Base-by-base conservation (phyloP, 1,284 basidiomycete genomes). In the Macrocybe sp. region DNA sequence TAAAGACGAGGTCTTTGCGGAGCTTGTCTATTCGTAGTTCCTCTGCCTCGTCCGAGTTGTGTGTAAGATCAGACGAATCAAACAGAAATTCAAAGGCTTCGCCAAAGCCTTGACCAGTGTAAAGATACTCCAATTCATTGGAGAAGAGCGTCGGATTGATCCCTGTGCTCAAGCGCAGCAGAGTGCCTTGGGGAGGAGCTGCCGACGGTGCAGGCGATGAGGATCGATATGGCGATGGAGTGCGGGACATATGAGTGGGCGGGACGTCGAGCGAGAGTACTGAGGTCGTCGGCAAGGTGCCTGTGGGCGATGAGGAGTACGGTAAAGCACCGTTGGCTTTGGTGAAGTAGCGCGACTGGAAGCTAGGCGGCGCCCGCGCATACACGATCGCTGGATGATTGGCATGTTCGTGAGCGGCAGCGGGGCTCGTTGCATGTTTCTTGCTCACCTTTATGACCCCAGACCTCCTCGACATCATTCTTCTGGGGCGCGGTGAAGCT, bases 61-160 rank as follows among this genome's bases (percentile, higher is more conserved):
- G 70, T 5, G 69, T 70, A 12, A 71, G 69, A 42, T 82, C 79
- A 7, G 77, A 72, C 33, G 83, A 78, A 54, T 92, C 90, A 58
- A 89, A 91, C 11, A 95, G 79, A 68, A 94, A 93, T 55, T 92
- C 89, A 55, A 95, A 93, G 1, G 91, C 89, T 57, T 87, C 86
- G 31, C 89, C 89, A 49, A 93, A 81, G 12, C 88, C 90, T 60
- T 87, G 83, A n/a, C 83, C 89, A 1, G 91, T 92, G 62, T 93
- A 94, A 2, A 93, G 80, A 60, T 89, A 93, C 61, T 96, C 92
- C 40, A 97, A 81, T 62, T 94, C 89, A 42, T 92, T 89, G 16
- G 82, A 74, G 67, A 94, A 92, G 37, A 93, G 73, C 22, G 81
- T 76, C 0, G 88, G 81, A 49, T 84, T 86, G 52, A 86, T 88